Evolutionary conservation across 2,329 filamentous ascomycete species (phyloP), one percentile per base, ranked within the genome.

Genomic region (Clathrospora elynae): DNA sequence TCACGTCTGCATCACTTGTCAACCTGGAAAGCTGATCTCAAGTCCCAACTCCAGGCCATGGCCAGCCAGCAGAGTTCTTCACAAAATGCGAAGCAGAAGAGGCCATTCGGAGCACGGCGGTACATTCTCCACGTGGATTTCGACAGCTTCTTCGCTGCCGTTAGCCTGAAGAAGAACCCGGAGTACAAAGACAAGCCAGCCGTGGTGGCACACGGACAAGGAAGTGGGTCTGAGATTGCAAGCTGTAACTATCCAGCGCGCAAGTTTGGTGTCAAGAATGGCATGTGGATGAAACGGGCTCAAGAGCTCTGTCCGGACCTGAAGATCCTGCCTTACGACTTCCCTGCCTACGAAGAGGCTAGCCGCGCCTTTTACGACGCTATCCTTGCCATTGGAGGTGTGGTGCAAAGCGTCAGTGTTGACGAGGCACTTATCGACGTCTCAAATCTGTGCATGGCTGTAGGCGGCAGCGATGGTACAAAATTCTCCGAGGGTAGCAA

Each of bases 241-340:
- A 96, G 91, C 53, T 99, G 93, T 72, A 99, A 99, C 61, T 99
- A 99, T 65, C 84, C 87, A 13, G 93, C 95, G 5, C 83, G 93
- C 24, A 79, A 82, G 20, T 93, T 85, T 57, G 92, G 92, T 1
- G 79, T 99, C 40, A 96, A 91, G 65, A 99, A 99, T 57, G 95
- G 95, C 24, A 99, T 97, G 93, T 99, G 95, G 93, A 97, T 99
- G 92, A 95, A 92, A 66, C 79, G 81, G 22, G 93, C 93, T 0
- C 77, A 86, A 46, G 86, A 93, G 55, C 70, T 93, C 12, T 99
- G 90, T 62, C 86, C 92, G 0, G 83, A 90, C 14, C 75, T 99
- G 12, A 90, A 95, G 56, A 85, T 97, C 2, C 67, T 99, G n/a
- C 88, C 91, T 0, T 99, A 99, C 59, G 91, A 99, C 62, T 99